Base-by-base conservation (phyloP, 2,329 filamentous ascomycete genomes). In the Talaromyces rugulosus region DNA sequence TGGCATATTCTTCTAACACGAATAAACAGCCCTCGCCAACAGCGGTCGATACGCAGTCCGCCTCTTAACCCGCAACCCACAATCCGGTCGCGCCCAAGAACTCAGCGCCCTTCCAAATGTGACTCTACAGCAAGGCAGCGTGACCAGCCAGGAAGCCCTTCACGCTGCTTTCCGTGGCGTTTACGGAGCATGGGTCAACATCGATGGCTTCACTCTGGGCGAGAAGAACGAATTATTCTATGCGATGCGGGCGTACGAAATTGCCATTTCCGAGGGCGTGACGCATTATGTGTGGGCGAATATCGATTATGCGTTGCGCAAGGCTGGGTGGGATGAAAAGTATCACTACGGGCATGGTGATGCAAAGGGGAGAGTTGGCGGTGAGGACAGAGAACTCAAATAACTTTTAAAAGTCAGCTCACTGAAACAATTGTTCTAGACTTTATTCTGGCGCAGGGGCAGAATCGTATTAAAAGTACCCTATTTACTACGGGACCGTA, bases 111-210 rank as follows among this genome's bases (percentile, higher is more conserved):
- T 81, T 14, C 76, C 77, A 1, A 76, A 81, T 40, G 79, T 85
- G n/a, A 75, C 80, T 34, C 71, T 83, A 1, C 56, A 82, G 7
- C 68, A 77, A 58, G 83, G 83, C 33, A 80, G 77, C 1, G 80
- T 82, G 62, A 78, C 77, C 14, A 77, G 56, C 50, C 81, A 84
- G 64, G 63, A 67, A 0, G 69, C 74, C 60, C 77, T 85, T 0
- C 78, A 78, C 8, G 66, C 69, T 0, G 81, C 78, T 0, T 81
- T 83, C 65, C 65, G 66, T 9, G 80, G 77, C 1, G 77, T 77
- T 30, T 75, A 78, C 64, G 78, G 76, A 9, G 81, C 80, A 5
- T 85, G 80, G 64, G 73, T 84, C 36, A 85, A 85, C 66, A 79
- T 80, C 31, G 81, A 85, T 64, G 80, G 81, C 23, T 84, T 83